Conservation (phyloP, 2,329 filamentous ascomycete genomes). For the Aspergillus clavatus region DNA sequence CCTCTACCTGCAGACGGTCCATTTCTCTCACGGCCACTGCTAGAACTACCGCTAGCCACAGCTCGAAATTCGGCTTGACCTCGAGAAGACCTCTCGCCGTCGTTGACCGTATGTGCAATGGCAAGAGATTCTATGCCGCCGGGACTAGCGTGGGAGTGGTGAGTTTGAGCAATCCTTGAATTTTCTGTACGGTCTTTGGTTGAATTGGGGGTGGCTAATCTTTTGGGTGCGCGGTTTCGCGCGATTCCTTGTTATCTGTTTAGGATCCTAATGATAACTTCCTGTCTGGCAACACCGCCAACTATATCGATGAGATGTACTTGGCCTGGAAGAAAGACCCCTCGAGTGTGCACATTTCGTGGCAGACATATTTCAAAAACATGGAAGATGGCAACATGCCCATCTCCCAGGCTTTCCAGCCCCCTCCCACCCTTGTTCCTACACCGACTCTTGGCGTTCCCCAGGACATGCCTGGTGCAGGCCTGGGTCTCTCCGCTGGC, state of each 20-base stretch:
- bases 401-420: constrained; percentile 93
- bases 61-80: constrained; percentile 34
- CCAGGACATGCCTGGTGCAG: constrained; percentile 64
- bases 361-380: constrained; percentile 99
- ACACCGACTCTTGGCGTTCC: constrained; percentile 73
- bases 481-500: constrained; percentile 61
- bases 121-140: constrained; percentile 54
- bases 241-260: constrained; percentile 5
- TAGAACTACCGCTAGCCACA: constrained; percentile 23
- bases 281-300: constrained; percentile 91
- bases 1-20: constrained; percentile 30
- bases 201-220: constrained; percentile 16
- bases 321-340: constrained; percentile 94
- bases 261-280: constrained; percentile 91
- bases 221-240: constrained; percentile 15
- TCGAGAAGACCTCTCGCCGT: constrained; percentile 42
- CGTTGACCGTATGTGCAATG: constrained; percentile 32
- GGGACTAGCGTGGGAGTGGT: constrained; percentile 56
- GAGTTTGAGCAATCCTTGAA: constrained; percentile 31
- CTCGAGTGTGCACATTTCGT: constrained; percentile 90
- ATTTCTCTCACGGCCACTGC: constrained; percentile 31
- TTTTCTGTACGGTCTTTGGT: neutral
- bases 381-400: constrained; percentile 99
- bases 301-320: constrained; percentile 99
- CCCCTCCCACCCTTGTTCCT: constrained; percentile 86